Evolutionary conservation across 352 stramenopile species (phyloP).

Genomic region (Pythium aquatile): DNA sequence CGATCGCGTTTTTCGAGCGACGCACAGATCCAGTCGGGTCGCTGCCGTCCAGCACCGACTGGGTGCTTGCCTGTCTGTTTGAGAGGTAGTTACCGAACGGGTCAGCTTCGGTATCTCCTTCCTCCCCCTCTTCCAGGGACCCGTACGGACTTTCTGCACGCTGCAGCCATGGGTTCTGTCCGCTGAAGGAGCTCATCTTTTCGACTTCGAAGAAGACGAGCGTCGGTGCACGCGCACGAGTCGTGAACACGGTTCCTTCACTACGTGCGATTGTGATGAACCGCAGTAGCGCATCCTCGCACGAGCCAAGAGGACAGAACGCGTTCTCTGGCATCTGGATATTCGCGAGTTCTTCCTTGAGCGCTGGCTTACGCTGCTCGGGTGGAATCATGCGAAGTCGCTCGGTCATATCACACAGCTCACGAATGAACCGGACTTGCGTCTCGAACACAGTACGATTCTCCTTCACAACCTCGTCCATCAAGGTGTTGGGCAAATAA

Average conservation of each 20-base stretch:
- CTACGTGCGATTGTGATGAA: conserved; percentile 60
- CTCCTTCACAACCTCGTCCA: conserved; percentile 23
- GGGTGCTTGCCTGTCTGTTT: background rate
- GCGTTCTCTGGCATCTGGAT: conserved; percentile 54
- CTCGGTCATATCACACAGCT: conserved; percentile 78
- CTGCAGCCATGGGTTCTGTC: conserved; percentile 59
- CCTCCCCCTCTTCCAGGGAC: conserved; percentile 11
- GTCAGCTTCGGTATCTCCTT: conserved; percentile 4
- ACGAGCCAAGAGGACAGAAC: conserved; percentile 71
- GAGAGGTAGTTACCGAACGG: conserved; percentile 5
- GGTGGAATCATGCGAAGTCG: conserved; percentile 54
- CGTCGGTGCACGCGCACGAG: conserved; percentile 75
- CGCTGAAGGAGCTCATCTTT: conserved; percentile 33
- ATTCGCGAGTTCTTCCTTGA: conserved; percentile 58
- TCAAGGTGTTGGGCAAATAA: conserved; percentile 12
- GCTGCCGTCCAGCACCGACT: background rate
- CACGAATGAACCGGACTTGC: conserved; percentile 68
- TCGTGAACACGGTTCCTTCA: conserved; percentile 88
- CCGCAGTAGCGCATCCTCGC: conserved; percentile 56
- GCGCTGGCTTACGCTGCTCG: conserved; percentile 55
- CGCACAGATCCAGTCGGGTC: background rate
- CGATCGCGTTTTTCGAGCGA: conserved; percentile 58
- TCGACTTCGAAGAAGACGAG: conserved; percentile 86
- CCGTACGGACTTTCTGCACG: conserved; percentile 22
- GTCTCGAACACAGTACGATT: conserved; percentile 57